Conservation (phyloP, 495 filamentous ascomycete genomes). For the Peziza echinospora region DNA sequence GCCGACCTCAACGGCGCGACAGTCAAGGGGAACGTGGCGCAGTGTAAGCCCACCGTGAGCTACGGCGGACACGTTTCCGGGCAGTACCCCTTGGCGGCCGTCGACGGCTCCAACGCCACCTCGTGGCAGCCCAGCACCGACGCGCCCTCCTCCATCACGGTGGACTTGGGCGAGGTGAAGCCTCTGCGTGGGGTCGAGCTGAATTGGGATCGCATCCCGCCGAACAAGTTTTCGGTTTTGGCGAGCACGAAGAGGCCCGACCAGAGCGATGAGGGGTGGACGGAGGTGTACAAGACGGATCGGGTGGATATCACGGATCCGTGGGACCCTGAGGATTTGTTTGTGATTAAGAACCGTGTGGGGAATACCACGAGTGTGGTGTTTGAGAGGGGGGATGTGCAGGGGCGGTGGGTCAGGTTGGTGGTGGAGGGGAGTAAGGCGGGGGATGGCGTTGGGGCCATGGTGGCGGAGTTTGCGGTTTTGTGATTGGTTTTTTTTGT, state of each 20-base stretch:
- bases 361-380: slow-evolving; percentile 11
- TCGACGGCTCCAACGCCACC: slow-evolving; percentile 48
- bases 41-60: slow-evolving; percentile 39
- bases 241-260: slow-evolving; percentile 26
- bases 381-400: slow-evolving; percentile 9
- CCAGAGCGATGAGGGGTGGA: slow-evolving; percentile 6
- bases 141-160: slow-evolving; percentile 27
- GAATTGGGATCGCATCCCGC: slow-evolving; percentile 45
- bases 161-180: slow-evolving; percentile 21
- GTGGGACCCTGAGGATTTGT: slow-evolving; percentile 10
- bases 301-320: slow-evolving; percentile 20
- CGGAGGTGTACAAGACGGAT: slow-evolving; percentile 12
- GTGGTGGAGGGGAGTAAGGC: slow-evolving; percentile 26
- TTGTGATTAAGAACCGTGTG: slow-evolving; percentile 8
- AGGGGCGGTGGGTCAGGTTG: slow-evolving; percentile 23
- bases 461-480: slow-evolving; percentile 53
- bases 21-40: slow-evolving; percentile 34
- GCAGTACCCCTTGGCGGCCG: slow-evolving; percentile 48
- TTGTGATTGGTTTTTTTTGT: too few species aligned
- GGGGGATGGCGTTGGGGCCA: slow-evolving; percentile 35
- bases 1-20: slow-evolving; percentile 15
- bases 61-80: slow-evolving; percentile 32
- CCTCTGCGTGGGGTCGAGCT: slow-evolving; percentile 35
- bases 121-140: slow-evolving; percentile 45
- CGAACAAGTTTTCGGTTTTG: slow-evolving; percentile 31